A percentile compares a stretch with the other conserved stretches of the same genome.
Conservation (phyloP, 2,329 filamentous ascomycete genomes). For the Colletotrichum sp. region DNA sequence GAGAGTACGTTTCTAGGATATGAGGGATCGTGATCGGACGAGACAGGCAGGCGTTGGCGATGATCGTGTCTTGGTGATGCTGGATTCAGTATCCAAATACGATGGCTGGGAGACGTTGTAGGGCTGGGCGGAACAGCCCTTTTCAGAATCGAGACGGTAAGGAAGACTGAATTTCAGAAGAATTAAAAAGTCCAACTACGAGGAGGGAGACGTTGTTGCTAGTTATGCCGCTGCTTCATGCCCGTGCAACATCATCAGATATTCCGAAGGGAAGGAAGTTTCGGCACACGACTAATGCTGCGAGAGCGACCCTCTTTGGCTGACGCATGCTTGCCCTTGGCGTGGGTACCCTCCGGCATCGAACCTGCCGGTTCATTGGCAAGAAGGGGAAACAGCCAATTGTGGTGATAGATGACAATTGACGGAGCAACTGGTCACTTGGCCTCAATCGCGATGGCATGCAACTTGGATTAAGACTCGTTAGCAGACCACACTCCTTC, state of each 20-base stretch:
- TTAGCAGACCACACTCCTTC: not conserved
- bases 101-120: not conserved
- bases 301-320: conserved; percentile 16
- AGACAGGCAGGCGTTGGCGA: not conserved
- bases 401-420: not conserved
- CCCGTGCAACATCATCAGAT: not conserved
- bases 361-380: conserved; percentile 3
- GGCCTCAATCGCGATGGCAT: not conserved
- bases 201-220: not conserved
- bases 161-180: not conserved
- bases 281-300: conserved; percentile 14
- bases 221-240: not conserved
- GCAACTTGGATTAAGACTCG: not conserved
- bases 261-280: conserved; percentile 4
- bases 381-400: not conserved
- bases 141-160: not conserved
- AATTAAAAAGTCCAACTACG: not conserved
- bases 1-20: not conserved
- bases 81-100: not conserved
- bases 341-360: conserved; percentile 17
- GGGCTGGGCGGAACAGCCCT: not conserved
- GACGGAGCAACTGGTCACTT: conserved; percentile 15
- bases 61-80: not conserved
- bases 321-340: conserved; percentile 20
- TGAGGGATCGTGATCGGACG: not conserved